Base-by-base conservation (phyloP, 306 rosid genomes). In the Ormosia semicastrata region DNA sequence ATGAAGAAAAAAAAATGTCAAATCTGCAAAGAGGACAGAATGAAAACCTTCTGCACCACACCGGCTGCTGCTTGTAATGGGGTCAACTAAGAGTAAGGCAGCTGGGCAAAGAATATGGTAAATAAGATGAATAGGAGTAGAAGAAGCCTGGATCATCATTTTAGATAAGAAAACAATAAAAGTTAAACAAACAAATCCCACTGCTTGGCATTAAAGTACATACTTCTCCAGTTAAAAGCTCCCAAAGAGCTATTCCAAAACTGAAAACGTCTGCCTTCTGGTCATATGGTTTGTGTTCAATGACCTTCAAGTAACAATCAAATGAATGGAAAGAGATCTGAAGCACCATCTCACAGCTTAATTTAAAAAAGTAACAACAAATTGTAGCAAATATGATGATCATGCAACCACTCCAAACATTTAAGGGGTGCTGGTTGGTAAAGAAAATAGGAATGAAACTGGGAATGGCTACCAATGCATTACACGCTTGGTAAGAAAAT, bases 41-140 rank as follows among this genome's bases (percentile, higher is more conserved):
- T 36, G 39, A 81, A 63, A 83, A 93, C 99, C 97, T 93, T 93
- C 84, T 96, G 99, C 89, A 96, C 99, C 81, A 96, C 99, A 46
- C 98, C 99, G 18, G 93, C 99, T 5, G 98, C 99, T 15, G 98
- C 99, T 96, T 96, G 99, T 82, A 96, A 86, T 62, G 99, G 98
- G 53, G 98, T 92, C 87, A 92, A 76, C 84, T 63, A 86, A 47
- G 99, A 87, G 83, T 96, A 93, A 5, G 99, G 99, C 18, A 96
- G 87, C 99, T 96, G 92, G 57, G 71, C 53, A 82, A 53, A 87
- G 62, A 76, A 77, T 57, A 83, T 32, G 65, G 54, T 46, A 44
- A 33, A 79, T 62, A 44, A 14, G 49, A 71, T 71, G 65, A 76
- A 74, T 41, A 30, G 39, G 32, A 82, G 59, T 64, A 65, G 39